Base-by-base conservation (phyloP, 495 filamentous ascomycete genomes). In the Geopyxis carbonaria region DNA sequence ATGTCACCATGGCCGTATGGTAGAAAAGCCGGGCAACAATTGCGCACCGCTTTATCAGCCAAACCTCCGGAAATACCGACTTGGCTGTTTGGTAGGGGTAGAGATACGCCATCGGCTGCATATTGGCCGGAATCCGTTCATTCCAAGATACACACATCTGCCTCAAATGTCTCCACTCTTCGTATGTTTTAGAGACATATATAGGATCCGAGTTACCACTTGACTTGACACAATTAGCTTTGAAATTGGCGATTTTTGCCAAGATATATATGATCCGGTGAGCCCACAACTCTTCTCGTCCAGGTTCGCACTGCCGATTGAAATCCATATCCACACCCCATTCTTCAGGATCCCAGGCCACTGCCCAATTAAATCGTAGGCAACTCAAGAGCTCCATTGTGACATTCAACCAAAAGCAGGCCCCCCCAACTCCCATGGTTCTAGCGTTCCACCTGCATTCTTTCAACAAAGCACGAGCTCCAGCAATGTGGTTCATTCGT, bases 351-450 rank as follows among this genome's bases (percentile, higher is more conserved):
- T 93, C 72, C 85, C 85, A 95, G 1, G 84, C 74, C 2, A 85
- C 68, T 43, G 76, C 69, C 80, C 83, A 92, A 57, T 83, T 83
- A 57, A 84, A 81, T 43, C 80, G 73, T 15, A 95, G 60, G 58
- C 85, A 93, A 45, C 72, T 80, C 16, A 94, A 66, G 9, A 95
- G 61, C 54, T 97, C 89, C 73, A 92, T 79, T 11, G 78, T 74
- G 10, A 91, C 73, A 50, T 91, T 94, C 13, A 93, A 59, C 85
- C 87, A 94, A 59, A 95, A 95, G 57, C 86, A 94, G 8, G 87
- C 82, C 1, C 76, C 74, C 6, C 83, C 85, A 30, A 94, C 69
- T 3, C 85, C 83, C 2, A 65, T 66, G 19, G 79, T 78, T 36
- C 68, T 73, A 1, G 85, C 81, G 48, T 76, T 80, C 89, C 89